Base-by-base conservation (phyloP, 2,329 filamentous ascomycete genomes). In the Fusarium sp. region DNA sequence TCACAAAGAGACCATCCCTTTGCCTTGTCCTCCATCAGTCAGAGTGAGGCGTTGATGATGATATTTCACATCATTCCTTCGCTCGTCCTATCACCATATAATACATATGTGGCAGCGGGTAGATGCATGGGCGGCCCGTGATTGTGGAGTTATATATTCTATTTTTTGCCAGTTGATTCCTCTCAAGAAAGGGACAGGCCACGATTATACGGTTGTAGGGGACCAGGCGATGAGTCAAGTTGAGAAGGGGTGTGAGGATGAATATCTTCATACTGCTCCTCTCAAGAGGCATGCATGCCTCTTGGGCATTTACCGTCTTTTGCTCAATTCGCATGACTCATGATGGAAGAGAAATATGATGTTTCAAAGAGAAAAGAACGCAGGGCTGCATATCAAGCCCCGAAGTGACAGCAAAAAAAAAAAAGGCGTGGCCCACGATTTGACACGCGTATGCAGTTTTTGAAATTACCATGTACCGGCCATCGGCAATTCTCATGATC, bases 271-370 rank as follows among this genome's bases (percentile, higher is more conserved):
- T 22, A 61, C 32, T 20, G 18, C 40, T 24, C 20, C 49, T 40
- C 22, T 50, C 24, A 18, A 27, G 30, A 47, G 14, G 42, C 46
- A 65, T 46, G 20, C 42, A 46, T 42, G n/a, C 22, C 29, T 27
- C 16, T 49, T 49, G 25, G 25, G 62, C 38, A 45, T 55, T 56
- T 62, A 51, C 63, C 63, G 30, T 51, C 63, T 62, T 50, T 42
- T 61, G 44, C n/a, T 32, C 22, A 46, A 16, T 32, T 40, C 49
- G 25, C 30, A 46, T 60, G 46, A 45, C 40, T 60, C 38, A 34
- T 22, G 29, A 34, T 38, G 14, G 12, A 18, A 27, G 20, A 27
- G 20, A 16, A 32, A 29, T 45, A 42, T 12, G 22, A 43, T 61
- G 55, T 61, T 66, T 66, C 43, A 45, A 18, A 24, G 14, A 22